Evolutionary conservation across 768 basidiomycete species (phyloP).

Genomic region (Leccinum disarticulatum): DNA sequence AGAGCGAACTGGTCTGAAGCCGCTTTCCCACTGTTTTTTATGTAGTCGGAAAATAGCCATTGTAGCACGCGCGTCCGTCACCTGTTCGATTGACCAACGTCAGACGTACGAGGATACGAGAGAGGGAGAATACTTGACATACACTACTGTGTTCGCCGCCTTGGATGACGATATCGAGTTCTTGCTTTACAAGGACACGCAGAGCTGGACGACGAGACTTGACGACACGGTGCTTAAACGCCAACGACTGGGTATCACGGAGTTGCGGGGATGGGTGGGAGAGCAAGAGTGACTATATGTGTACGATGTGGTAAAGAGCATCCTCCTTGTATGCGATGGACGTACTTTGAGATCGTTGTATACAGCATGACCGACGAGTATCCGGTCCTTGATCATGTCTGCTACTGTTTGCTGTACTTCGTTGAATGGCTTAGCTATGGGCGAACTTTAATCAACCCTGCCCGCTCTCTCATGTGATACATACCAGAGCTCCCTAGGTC

Average conservation of each 20-base stretch:
- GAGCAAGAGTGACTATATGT: constrained; percentile 55
- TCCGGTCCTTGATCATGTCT: constrained; percentile 69
- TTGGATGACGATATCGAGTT: constrained; percentile 80
- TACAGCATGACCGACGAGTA: constrained; percentile 89
- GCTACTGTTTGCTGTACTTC: constrained; percentile 80
- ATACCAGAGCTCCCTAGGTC: constrained; percentile 69
- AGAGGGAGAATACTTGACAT: constrained; percentile 24
- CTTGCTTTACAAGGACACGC: constrained; percentile 75
- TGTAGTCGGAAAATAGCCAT: constrained; percentile 91
- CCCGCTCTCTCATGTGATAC: constrained; percentile 4
- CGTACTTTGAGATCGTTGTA: constrained; percentile 81
- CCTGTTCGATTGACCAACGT: constrained; percentile 42
- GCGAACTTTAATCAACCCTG: background rate
- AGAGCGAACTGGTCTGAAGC: constrained; percentile 18
- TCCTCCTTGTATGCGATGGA: background rate
- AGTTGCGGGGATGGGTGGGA: constrained; percentile 64
- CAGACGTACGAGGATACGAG: background rate
- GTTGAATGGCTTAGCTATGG: constrained; percentile 69
- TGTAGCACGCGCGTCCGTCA: constrained; percentile 90
- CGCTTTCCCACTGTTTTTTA: constrained; percentile 79
- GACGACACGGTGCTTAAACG: constrained; percentile 56
- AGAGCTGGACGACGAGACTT: constrained; percentile 73
- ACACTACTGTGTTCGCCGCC: constrained; percentile 90
- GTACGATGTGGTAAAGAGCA: background rate
- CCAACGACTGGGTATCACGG: constrained; percentile 69